Conservation (phyloP, 768 basidiomycete species). For the Suillus hirtellus region DNA sequence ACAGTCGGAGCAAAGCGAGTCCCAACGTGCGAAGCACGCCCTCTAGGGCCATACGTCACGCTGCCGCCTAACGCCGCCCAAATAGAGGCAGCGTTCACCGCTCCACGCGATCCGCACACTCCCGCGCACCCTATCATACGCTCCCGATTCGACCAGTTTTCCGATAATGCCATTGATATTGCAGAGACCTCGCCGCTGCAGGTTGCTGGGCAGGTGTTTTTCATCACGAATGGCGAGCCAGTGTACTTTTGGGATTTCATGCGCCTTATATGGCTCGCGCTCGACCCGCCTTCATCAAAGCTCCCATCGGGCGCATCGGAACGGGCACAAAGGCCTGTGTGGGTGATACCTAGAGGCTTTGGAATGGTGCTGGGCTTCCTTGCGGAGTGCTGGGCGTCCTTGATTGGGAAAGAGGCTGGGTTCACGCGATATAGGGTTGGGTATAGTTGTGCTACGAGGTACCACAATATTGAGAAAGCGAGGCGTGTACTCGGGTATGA, state of each 20-base stretch:
- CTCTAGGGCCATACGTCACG: slow-evolving; percentile 77
- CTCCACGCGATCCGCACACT: slow-evolving; percentile 38
- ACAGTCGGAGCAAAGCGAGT: slow-evolving; percentile 67
- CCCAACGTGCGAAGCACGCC: slow-evolving; percentile 80
- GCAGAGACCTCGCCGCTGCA: slow-evolving; percentile 58
- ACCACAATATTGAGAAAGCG: slow-evolving; percentile 94
- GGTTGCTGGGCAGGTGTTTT: slow-evolving; percentile 92
- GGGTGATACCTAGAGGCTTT: slow-evolving; percentile 58
- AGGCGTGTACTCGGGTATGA: slow-evolving; percentile 91
- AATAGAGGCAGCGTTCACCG: slow-evolving; percentile 57
- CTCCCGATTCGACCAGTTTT: slow-evolving; percentile 81
- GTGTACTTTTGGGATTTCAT: slow-evolving; percentile 96
- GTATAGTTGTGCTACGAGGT: slow-evolving; percentile 76
- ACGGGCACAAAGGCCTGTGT: slow-evolving; percentile 35
- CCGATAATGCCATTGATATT: slow-evolving; percentile 54
- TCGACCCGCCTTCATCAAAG: slow-evolving; percentile 48
- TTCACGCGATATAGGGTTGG: slow-evolving; percentile 86
- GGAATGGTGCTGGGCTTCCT: slow-evolving; percentile 72
- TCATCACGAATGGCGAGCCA: slow-evolving; percentile 97
- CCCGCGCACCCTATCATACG: slow-evolving; percentile 60
- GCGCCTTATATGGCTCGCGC: slow-evolving; percentile 72
- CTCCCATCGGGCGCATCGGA: slow-evolving; percentile 44
- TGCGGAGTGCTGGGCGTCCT: slow-evolving; percentile 72
- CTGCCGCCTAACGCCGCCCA: slow-evolving; percentile 58
- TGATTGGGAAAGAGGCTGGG: slow-evolving; percentile 76